Base-by-base conservation (phyloP, 768 basidiomycete species). In the Rhizopogon vesiculosus region DNA sequence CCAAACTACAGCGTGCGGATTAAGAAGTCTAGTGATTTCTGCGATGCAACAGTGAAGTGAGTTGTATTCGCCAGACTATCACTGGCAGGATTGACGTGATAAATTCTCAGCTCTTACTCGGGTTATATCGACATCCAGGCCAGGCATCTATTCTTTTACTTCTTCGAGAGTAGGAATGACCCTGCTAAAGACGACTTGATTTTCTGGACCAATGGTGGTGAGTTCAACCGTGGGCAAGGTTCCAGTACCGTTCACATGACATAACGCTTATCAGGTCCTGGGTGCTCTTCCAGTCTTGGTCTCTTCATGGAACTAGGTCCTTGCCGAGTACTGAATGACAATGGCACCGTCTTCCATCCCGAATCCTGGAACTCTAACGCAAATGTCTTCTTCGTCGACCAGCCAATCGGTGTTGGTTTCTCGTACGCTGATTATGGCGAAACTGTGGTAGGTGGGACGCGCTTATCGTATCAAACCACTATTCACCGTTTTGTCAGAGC, bases 241-340 rank as follows among this genome's bases (percentile, higher is more conserved):
- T 35, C n/a, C 16, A 5, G 28, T 35, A 18, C 25, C n/a, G 12
- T 44, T 42, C 12, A 4, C 8, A 42, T 5, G 12, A 3, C 18
- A 15, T 6, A 40, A 28, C 13, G 8, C 22, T n/a, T 35, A 38
- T 41, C 38, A 70, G 70, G 70, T 12, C 83, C 83, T 18, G 82
- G 81, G 33, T 76, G 76, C 61, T 80, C 80, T 3, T 78, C 78
- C 41, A 80, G 80, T 71, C 72, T 86, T 1, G 89, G 87, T 3
- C 73, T 90, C 12, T 77, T 90, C 57, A 87, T 88, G 78, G 89
- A 89, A 66, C 71, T 78, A 61, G 90, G 90, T 18, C 90, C 90
- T 1, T 93, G 91, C 66, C 77, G 81, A 42, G 77, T 89, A 15
- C 70, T 75, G 9, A 74, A 76, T 18, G 69, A 71, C 43, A 76